Evolutionary conservation across 805 yeast genomes (phyloP).

Genomic region (Pichia eremophila): DNA sequence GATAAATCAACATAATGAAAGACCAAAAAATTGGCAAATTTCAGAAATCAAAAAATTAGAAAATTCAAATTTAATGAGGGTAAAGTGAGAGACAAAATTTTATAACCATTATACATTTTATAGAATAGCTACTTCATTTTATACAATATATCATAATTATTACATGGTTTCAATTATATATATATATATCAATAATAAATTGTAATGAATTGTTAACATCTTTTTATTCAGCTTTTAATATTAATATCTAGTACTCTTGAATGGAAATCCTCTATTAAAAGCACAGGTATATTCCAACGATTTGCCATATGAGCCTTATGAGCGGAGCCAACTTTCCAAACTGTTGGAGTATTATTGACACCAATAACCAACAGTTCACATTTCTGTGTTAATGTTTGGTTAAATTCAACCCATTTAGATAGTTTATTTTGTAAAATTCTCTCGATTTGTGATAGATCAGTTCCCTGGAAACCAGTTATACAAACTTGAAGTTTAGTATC

Average conservation of each 20-base stretch:
- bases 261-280: not conserved
- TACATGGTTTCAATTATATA: too few species aligned
- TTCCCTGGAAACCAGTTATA: slow-evolving; percentile 25
- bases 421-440: slow-evolving; percentile 50
- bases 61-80: too few species aligned
- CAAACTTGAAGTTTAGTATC: slow-evolving; percentile 10
- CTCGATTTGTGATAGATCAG: slow-evolving; percentile 23
- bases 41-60: too few species aligned
- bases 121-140: too few species aligned
- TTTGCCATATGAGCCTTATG: slow-evolving; percentile 17
- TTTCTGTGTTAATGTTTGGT: slow-evolving; percentile 38
- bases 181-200: too few species aligned
- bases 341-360: not conserved
- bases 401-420: slow-evolving; percentile 34
- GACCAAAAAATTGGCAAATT: too few species aligned
- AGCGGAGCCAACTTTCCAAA: slow-evolving; percentile 1
- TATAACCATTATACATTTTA: too few species aligned
- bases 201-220: too few species aligned
- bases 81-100: too few species aligned
- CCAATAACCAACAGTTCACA: slow-evolving; percentile 46
- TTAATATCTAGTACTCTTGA: not conserved
- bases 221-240: not conserved
- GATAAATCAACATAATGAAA: too few species aligned
- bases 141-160: too few species aligned
- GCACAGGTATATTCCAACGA: slow-evolving; percentile 15